Conservation (phyloP, 352 stramenopile species). For the Globisporangium takayamanum region DNA sequence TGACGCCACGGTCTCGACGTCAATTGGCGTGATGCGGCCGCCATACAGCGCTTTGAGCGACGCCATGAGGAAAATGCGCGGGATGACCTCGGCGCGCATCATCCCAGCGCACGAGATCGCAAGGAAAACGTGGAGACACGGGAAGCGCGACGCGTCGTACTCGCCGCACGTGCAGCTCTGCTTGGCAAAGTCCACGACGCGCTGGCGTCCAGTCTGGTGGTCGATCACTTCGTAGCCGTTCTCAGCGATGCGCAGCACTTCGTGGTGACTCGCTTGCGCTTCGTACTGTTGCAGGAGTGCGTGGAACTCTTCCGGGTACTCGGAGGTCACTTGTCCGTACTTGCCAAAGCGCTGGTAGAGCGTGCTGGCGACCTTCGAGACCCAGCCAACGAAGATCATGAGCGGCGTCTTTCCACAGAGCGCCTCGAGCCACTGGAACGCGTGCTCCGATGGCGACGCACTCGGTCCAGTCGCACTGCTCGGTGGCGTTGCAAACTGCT, state of each 20-base stretch:
- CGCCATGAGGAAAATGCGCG: constrained; percentile 74
- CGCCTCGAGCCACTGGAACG: constrained; percentile 58
- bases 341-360: constrained; percentile 70
- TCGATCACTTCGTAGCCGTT: constrained; percentile 76
- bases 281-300: constrained; percentile 59
- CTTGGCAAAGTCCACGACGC: constrained; percentile 71
- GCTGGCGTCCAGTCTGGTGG: constrained; percentile 47
- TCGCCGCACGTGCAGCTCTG: constrained; percentile 73
- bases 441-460: constrained; percentile 18
- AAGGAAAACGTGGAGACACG: constrained; percentile 75
- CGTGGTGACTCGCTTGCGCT: constrained; percentile 40
- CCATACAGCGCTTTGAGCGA: constrained; percentile 68
- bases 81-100: constrained; percentile 63
- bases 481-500: constrained; percentile 33
- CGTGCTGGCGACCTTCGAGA: constrained; percentile 69
- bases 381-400: constrained; percentile 77
- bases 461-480: constrained; percentile 5
- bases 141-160: constrained; percentile 66
- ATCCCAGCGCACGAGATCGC: constrained; percentile 57
- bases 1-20: constrained; percentile 58
- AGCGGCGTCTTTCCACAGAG: constrained; percentile 59
- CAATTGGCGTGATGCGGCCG: constrained; percentile 71
- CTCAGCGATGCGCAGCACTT: constrained; percentile 63
- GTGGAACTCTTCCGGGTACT: constrained; percentile 75
- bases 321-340: constrained; percentile 63